phyloP scores from a whole-genome alignment of 768 basidiomycete genomes.

The Pholiota conissans region DNA sequence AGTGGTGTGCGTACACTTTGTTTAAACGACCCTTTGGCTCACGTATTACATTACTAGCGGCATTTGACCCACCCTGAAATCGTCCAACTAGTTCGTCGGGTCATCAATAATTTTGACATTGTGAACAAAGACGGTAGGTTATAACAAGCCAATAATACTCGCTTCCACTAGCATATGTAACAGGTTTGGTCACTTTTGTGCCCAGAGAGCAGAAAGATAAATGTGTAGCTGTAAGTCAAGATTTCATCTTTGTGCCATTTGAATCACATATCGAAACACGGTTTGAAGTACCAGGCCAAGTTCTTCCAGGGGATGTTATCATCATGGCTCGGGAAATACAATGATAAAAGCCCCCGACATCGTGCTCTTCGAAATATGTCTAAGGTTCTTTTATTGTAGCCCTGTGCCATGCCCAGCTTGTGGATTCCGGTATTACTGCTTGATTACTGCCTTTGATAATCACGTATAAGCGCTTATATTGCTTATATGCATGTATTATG shows the following conservation, averaged over 20 bases:
- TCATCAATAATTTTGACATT: background rate
- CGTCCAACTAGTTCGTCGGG: background rate
- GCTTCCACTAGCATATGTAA: background rate
- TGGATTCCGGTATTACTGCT: too few relatives aligned
- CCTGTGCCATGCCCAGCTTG: too few relatives aligned
- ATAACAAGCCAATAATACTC: background rate
- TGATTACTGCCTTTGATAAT: too few relatives aligned
- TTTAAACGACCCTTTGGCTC: background rate
- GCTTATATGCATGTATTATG: too few relatives aligned
- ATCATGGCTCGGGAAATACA: background rate
- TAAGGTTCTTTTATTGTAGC: background rate
- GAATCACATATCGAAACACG: background rate
- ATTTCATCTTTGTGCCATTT: background rate
- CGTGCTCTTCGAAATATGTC: background rate
- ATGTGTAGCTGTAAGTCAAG: background rate
- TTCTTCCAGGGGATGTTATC: background rate
- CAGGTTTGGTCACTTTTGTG: background rate
- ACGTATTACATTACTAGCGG: background rate
- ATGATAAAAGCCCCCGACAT: background rate
- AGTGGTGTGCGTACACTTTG: background rate
- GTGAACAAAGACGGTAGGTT: background rate
- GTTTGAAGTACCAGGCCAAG: background rate
- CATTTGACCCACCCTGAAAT: background rate
- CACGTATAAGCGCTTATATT: too few relatives aligned
- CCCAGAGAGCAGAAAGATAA: background rate